Conservation (phyloP, 148 eudicot species). For the Rhododendron kiyosumense region DNA sequence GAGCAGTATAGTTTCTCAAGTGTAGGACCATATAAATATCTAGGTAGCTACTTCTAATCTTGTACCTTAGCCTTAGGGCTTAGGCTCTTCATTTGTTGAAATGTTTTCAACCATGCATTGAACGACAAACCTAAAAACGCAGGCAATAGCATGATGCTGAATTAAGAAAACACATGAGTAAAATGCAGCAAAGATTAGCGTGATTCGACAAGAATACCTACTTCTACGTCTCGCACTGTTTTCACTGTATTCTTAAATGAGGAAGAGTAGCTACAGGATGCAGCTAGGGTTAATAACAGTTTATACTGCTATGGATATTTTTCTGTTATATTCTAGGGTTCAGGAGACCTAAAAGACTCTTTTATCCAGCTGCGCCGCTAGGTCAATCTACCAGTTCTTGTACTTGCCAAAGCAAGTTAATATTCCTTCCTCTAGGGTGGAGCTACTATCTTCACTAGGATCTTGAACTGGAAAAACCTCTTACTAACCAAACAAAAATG, state of each 20-base stretch:
- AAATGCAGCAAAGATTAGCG: background rate
- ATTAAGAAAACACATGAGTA: background rate
- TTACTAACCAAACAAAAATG: background rate
- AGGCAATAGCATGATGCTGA: background rate
- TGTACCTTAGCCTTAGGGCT: too few relatives aligned
- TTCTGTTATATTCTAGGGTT: conserved; percentile 4
- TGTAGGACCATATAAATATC: background rate
- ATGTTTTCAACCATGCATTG: background rate
- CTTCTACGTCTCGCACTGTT: background rate
- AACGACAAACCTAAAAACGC: background rate
- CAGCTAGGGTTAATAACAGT: background rate
- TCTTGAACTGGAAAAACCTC: background rate
- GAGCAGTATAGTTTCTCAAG: background rate
- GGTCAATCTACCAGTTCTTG: background rate
- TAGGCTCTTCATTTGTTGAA: background rate
- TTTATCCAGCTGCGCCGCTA: background rate
- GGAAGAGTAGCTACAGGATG: background rate
- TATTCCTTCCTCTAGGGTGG: background rate
- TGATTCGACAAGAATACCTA: background rate
- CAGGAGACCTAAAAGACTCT: background rate
- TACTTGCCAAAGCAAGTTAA: background rate
- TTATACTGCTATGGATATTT: background rate
- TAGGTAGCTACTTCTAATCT: background rate
- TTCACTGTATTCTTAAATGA: background rate
- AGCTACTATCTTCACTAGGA: background rate